Base-by-base conservation (phyloP, 345 rosid genomes). In the Salix koriyanagi region DNA sequence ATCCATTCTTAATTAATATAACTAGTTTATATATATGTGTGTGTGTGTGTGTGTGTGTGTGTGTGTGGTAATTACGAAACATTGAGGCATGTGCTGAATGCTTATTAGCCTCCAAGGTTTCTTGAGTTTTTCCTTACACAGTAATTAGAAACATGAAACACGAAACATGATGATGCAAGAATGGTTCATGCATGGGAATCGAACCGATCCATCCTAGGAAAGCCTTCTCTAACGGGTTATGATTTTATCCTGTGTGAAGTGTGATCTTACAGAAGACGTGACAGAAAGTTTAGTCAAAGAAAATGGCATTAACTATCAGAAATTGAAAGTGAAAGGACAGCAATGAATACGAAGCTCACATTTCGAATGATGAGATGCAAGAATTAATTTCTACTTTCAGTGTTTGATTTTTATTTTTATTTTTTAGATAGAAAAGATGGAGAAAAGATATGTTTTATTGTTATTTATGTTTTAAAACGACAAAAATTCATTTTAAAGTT, bases 21-120 rank as follows among this genome's bases (percentile, higher is more conserved):
- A 26, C 26, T 26, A 26, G 26, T 26, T 26, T 26, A 26, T 26
- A 26, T 26, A 26, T 26, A 26, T 25, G 25, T 25, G 25, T 25
- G 25, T 26, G 26, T 26, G 26, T 26, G 26, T 26, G 26, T 26
- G 26, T 26, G 26, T 26, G 26, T 26, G 26, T 26, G 26, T 26
- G 26, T 26, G 26, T 26, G 26, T 26, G 61, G 1, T 19, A 1
- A 21, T 21, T 56, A 2, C 10, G 61, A 21, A 56, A 21, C 61
- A 56, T 56, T 4, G 61, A 21, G 25, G 67, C n/a, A 61, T 37
- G 71, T 36, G 37, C 28, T 66, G 34, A 65, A 36, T 62, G 65
- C 41, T 13, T 73, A 70, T 70, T 52, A 54, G 42, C 44, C 67
- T 67, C 69, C 78, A 69, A 60, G n/a, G 66, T 75, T 61, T 64